Percentiles rank a stretch among this genome's conserved stretches.
Conservation (phyloP, 1,139 yeast genomes). For the Pichia sp. region DNA sequence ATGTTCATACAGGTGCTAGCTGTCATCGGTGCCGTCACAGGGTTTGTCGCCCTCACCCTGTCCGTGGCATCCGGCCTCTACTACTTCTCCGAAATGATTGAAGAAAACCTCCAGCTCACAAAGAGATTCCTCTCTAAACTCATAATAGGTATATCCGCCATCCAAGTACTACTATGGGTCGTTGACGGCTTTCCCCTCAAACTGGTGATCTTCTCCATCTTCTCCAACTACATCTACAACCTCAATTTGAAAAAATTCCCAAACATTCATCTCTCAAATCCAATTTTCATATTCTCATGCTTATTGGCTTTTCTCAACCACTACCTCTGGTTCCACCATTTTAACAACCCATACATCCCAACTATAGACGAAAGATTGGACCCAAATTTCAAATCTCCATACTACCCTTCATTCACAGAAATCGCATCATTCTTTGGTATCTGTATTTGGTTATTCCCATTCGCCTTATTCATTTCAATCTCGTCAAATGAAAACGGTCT, state of each 20-base stretch:
- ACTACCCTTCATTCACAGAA: slow-evolving; percentile 79
- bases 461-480: slow-evolving; percentile 85
- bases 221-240: slow-evolving; percentile 68
- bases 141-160: background rate
- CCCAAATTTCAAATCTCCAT: slow-evolving; percentile 62
- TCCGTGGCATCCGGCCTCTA: slow-evolving; percentile 88
- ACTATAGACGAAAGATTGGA: slow-evolving; percentile 54
- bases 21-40: slow-evolving; percentile 67
- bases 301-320: slow-evolving; percentile 76
- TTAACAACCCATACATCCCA: slow-evolving; percentile 65
- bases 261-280: slow-evolving; percentile 70
- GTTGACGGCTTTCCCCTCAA: slow-evolving; percentile 79
- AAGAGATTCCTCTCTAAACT: slow-evolving; percentile 50
- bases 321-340: slow-evolving; percentile 86
- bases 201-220: slow-evolving; percentile 62
- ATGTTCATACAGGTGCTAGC: slow-evolving; percentile 60
- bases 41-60: slow-evolving; percentile 70
- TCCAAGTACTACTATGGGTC: slow-evolving; percentile 51
- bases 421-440: slow-evolving; percentile 93
- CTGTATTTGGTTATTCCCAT: slow-evolving; percentile 93
- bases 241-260: slow-evolving; percentile 84
- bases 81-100: slow-evolving; percentile 88
- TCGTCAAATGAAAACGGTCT: slow-evolving; percentile 91
- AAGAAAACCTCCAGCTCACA: slow-evolving; percentile 88
- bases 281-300: slow-evolving; percentile 70